A percentile compares a stretch with the other conserved stretches of the same genome.
These are phyloP conservation scores for Neltuma alba DNA, from an alignment of 306 rosid species.

Conservation along the genomic window DNA sequence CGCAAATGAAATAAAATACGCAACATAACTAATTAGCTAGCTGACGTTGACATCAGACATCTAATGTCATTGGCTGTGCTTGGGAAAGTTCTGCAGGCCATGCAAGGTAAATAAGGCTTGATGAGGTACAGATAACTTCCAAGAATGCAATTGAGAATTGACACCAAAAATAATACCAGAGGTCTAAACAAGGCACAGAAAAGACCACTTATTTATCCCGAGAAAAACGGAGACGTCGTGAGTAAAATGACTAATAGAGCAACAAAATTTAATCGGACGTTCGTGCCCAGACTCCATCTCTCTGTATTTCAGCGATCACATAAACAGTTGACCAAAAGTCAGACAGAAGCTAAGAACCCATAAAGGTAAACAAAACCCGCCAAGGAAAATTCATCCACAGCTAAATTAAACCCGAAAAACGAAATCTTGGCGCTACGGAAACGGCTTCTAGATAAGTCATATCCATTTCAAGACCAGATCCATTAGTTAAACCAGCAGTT, in stretches of 20 bases:
- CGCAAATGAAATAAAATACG: too few species aligned
- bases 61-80: neutral
- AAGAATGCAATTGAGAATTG: neutral
- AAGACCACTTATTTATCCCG: neutral
- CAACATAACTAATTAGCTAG: neutral
- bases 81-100: neutral
- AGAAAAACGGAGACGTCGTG: neutral
- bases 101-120: too few species aligned
- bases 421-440: neutral
- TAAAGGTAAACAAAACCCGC: slow-evolving; percentile 37
- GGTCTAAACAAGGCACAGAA: neutral
- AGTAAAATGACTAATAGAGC: slow-evolving; percentile 15
- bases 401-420: neutral
- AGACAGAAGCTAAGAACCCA: slow-evolving; percentile 13
- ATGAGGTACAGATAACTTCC: neutral
- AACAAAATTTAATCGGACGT: slow-evolving; percentile 17
- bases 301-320: neutral
- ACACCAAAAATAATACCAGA: neutral
- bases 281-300: slow-evolving; percentile 15
- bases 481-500: slow-evolving; percentile 38
- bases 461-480: slow-evolving; percentile 47
- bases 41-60: neutral
- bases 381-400: slow-evolving; percentile 13
- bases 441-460: neutral
- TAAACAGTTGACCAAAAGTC: slow-evolving; percentile 5